Conservation (phyloP, 163 green algal species). For the Prototheca cutis region DNA sequence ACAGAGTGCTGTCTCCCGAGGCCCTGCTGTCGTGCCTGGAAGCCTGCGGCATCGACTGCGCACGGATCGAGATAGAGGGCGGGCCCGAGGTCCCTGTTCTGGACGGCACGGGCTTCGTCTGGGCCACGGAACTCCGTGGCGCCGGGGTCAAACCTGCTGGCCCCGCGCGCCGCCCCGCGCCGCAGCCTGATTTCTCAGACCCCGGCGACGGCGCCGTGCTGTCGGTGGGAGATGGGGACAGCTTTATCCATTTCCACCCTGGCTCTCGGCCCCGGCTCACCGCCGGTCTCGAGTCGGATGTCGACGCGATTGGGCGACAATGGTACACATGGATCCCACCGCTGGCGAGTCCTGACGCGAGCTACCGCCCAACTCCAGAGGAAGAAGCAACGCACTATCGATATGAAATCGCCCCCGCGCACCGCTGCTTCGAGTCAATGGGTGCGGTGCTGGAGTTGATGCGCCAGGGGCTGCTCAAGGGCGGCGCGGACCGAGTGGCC, state of each 20-base stretch:
- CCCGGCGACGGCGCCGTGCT: too few relatives aligned
- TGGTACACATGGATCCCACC: background rate
- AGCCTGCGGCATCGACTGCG: conserved; percentile 79
- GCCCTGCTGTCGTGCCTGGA: conserved; percentile 79
- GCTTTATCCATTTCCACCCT: background rate
- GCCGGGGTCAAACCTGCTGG: conserved; percentile 33
- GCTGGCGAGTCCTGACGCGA: too few relatives aligned
- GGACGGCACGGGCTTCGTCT: conserved; percentile 69
- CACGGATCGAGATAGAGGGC: conserved; percentile 64
- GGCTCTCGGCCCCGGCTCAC: background rate
- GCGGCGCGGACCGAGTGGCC: conserved; percentile 35
- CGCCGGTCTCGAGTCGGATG: background rate
- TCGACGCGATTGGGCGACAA: background rate
- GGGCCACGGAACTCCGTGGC: conserved; percentile 45
- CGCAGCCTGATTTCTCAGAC: background rate
- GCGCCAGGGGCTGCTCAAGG: conserved; percentile 37
- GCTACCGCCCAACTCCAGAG: too few relatives aligned
- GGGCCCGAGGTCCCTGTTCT: conserved; percentile 65
- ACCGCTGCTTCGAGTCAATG: background rate
- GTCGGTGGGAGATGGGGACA: conserved; percentile 1
- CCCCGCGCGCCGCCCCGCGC: too few relatives aligned
- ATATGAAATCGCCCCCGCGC: background rate
- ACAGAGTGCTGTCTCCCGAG: conserved; percentile 45
- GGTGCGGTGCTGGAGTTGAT: conserved; percentile 34
- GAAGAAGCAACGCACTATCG: background rate